These are phyloP conservation scores for Rhodotorula sp. DNA, from an alignment of 1,284 basidiomycete genomes.

Conservation along the genomic window DNA sequence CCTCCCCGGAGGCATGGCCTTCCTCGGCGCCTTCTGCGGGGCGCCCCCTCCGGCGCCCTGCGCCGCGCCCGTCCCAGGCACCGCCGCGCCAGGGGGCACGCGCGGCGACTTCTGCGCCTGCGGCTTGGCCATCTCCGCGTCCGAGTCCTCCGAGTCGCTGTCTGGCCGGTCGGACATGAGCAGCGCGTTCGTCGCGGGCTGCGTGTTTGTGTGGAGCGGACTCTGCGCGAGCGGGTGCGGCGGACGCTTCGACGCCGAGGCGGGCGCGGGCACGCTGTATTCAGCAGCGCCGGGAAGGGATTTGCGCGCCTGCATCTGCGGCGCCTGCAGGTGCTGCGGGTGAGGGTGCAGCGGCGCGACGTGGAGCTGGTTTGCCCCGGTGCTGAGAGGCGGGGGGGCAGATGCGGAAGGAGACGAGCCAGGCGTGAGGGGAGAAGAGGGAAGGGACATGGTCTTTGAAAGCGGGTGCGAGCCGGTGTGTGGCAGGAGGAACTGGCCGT, in stretches of 20 bases:
- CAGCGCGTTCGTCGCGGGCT: no score
- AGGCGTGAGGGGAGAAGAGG: conserved; percentile 21
- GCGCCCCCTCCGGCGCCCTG: neutral
- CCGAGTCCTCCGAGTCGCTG: conserved; percentile 26
- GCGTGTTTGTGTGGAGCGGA: neutral
- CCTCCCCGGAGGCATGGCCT: conserved; percentile 6
- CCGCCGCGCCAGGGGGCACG: neutral
- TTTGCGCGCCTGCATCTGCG: conserved; percentile 7
- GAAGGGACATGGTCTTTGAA: conserved; percentile 37
- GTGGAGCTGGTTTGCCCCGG: neutral
- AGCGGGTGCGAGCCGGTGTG: conserved; percentile 36
- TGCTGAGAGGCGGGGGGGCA: neutral
- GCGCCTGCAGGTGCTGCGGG: neutral
- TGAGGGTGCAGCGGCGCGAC: neutral
- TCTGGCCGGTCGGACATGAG: conserved; percentile 29
- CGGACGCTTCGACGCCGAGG: conserved; percentile 4
- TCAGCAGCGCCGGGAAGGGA: conserved; percentile 5
- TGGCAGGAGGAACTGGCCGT: conserved; percentile 8
- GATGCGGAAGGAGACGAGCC: neutral
- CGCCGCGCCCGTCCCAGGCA: neutral
- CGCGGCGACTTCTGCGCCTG: neutral
- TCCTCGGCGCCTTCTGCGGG: conserved; percentile 19
- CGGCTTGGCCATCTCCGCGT: conserved; percentile 7
- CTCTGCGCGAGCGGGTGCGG: conserved; percentile 11
- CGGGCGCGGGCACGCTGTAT: neutral